These are phyloP conservation scores for Colletotrichum shisoi DNA, from an alignment of 2,329 filamentous ascomycete genomes.

Conservation along the genomic window DNA sequence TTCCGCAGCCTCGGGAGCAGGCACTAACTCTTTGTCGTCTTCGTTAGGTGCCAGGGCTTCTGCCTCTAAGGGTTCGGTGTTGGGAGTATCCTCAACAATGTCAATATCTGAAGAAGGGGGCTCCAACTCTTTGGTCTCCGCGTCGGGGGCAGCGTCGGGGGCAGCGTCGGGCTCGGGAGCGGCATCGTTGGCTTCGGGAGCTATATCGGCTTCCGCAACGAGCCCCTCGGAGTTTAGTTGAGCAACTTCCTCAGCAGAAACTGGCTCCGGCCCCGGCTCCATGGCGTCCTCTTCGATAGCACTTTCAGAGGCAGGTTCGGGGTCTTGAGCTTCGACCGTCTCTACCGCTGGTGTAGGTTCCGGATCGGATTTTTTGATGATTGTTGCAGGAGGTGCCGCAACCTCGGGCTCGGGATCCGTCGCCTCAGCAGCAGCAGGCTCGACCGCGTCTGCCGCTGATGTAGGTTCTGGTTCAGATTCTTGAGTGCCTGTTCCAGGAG, in stretches of 20 bases:
- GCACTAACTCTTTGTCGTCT: background rate
- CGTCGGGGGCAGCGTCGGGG: background rate
- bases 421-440: background rate
- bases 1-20: conserved; percentile 2
- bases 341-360: no score
- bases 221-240: background rate
- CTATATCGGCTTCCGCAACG: background rate
- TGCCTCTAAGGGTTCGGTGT: background rate
- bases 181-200: background rate
- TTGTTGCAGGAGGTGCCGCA: no score
- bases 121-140: conserved; percentile 13
- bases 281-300: no score
- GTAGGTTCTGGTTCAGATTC: background rate
- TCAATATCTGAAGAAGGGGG: background rate
- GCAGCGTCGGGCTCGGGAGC: background rate
- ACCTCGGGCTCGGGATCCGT: background rate
- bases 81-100: background rate
- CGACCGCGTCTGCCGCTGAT: background rate
- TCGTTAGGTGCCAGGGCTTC: background rate
- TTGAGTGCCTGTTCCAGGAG: background rate
- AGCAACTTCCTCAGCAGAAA: no score
- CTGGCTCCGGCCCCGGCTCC: no score
- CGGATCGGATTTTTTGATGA: no score
- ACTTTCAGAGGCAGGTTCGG: no score
- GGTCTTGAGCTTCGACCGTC: no score